Evolutionary conservation across 2,329 filamentous ascomycete species (phyloP).

Genomic region (Pseudogymnoascus sp.): DNA sequence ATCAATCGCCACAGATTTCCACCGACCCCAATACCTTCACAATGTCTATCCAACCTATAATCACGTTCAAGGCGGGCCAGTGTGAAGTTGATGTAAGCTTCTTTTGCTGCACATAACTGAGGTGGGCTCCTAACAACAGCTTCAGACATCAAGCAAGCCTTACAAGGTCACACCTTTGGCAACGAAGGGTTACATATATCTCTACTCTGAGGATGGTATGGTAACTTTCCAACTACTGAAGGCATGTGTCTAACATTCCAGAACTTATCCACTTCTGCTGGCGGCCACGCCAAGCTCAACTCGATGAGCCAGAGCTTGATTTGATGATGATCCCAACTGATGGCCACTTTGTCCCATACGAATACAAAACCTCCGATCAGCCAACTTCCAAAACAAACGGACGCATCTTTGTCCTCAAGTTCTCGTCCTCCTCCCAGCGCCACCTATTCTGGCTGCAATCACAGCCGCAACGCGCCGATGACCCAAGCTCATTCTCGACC

Average conservation of each 20-base stretch:
- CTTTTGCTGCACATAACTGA: constrained; percentile 12
- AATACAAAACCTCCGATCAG: constrained; percentile 57
- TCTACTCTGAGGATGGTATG: constrained; percentile 83
- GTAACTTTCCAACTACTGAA: constrained; percentile 13
- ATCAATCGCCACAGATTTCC: constrained; percentile 15
- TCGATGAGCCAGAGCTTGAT: constrained; percentile 73
- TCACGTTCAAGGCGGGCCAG: constrained; percentile 92
- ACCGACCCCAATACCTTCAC: constrained; percentile 20
- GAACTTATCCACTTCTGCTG: constrained; percentile 96
- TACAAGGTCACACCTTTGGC: constrained; percentile 66
- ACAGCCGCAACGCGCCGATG: constrained; percentile 66
- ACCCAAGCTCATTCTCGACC: constrained; percentile 73
- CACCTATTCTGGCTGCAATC: constrained; percentile 97
- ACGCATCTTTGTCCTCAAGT: constrained; percentile 89
- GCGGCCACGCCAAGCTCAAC: constrained; percentile 67
- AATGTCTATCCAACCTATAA: constrained; percentile 81
- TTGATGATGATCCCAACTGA: constrained; percentile 91
- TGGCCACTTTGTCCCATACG: constrained; percentile 78
- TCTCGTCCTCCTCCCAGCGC: constrained; percentile 82
- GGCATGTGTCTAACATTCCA: constrained; percentile 30
- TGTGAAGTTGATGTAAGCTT: constrained; percentile 74
- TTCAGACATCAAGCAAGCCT: constrained; percentile 48
- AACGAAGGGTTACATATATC: constrained; percentile 80
- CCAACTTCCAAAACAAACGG: constrained; percentile 66
- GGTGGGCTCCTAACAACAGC: constrained; percentile 17